These are phyloP conservation scores for Grosmannia penicillata DNA, from an alignment of 2,329 filamentous ascomycete genomes.

Conservation along the genomic window DNA sequence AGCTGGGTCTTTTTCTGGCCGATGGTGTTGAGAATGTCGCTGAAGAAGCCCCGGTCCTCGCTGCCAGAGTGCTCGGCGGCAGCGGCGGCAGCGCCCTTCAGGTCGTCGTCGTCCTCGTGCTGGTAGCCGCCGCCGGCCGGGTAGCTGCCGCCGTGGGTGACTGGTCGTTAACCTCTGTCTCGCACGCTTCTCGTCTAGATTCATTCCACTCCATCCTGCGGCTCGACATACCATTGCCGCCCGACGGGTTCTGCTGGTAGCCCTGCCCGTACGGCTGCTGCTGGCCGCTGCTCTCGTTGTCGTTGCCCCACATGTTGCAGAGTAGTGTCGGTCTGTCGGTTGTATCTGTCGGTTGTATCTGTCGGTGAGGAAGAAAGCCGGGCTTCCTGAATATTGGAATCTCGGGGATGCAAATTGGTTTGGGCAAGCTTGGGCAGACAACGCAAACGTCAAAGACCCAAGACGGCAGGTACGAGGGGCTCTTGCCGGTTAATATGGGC, in stretches of 20 bases:
- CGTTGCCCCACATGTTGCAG: background rate
- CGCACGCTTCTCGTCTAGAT: background rate
- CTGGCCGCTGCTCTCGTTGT: background rate
- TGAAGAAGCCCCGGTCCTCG: constrained; percentile 33
- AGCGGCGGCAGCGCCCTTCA: constrained; percentile 30
- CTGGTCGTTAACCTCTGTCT: background rate
- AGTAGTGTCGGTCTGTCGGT: background rate
- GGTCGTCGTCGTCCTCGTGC: constrained; percentile 30
- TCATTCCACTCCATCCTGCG: background rate
- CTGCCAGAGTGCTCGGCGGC: constrained; percentile 29
- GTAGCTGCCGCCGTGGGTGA: constrained; percentile 17
- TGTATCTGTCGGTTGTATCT: no score
- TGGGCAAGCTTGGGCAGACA: no score
- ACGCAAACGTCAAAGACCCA: no score
- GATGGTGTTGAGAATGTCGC: constrained; percentile 29
- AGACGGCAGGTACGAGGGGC: no score
- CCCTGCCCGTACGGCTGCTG: background rate
- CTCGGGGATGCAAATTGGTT: no score
- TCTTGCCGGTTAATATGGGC: no score
- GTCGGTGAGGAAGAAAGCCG: no score
- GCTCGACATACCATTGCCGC: constrained; percentile 8
- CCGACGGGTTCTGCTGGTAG: constrained; percentile 6
- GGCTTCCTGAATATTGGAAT: no score
- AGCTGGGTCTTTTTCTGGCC: constrained; percentile 33
- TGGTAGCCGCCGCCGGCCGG: constrained; percentile 19